Evolutionary conservation across 352 stramenopile species (phyloP).

Genomic region (Globisporangium sylvaticum): DNA sequence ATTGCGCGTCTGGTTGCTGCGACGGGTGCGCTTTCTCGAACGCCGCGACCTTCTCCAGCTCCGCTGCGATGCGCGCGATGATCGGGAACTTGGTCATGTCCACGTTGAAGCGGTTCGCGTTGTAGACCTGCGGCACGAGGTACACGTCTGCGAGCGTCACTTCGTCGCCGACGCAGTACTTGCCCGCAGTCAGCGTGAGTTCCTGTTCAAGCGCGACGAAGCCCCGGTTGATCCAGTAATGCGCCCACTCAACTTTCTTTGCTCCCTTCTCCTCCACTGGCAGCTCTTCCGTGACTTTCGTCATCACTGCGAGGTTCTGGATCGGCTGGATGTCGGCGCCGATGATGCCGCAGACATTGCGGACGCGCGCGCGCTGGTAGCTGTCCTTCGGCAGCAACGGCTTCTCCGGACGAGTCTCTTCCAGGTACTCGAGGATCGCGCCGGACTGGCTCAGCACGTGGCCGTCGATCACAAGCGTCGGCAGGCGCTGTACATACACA

Average conservation of each 20-base stretch:
- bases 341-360: constrained; percentile 89
- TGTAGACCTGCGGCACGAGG: constrained; percentile 92
- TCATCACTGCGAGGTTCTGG: constrained; percentile 83
- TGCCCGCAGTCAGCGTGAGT: constrained; percentile 43
- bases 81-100: constrained; percentile 86
- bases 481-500: constrained; percentile 42
- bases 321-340: constrained; percentile 90
- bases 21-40: constrained; percentile 84
- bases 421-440: constrained; percentile 93
- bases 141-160: constrained; percentile 89
- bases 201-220: constrained; percentile 81
- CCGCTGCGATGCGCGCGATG: constrained; percentile 75
- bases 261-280: constrained; percentile 46
- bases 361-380: constrained; percentile 64
- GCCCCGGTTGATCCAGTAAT: constrained; percentile 76
- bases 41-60: constrained; percentile 60
- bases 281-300: constrained; percentile 42
- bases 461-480: constrained; percentile 78
- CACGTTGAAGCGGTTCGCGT: constrained; percentile 85
- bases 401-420: constrained; percentile 71
- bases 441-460: constrained; percentile 75
- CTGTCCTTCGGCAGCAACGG: constrained; percentile 72
- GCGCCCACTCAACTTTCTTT: constrained; percentile 51
- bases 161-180: constrained; percentile 71
- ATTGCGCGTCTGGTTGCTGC: constrained; percentile 66